Conservation (phyloP, 2,329 filamentous ascomycete species). For the Aspergillus transmontanensis region DNA sequence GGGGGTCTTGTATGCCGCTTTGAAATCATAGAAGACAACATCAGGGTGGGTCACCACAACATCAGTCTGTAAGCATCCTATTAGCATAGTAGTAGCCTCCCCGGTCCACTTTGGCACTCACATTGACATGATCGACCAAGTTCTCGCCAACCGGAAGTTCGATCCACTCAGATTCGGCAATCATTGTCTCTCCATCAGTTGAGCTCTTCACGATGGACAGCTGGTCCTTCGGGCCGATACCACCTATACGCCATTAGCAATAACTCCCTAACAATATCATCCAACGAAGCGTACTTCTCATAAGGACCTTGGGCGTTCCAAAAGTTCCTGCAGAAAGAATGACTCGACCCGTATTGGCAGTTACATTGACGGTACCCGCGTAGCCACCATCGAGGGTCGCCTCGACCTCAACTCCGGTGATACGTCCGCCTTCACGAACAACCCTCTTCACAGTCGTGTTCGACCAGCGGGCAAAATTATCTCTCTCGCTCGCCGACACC, state of each 20-base stretch:
- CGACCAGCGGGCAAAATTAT: slow-evolving; percentile 11
- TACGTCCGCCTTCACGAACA: background rate
- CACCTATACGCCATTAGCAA: slow-evolving; percentile 5
- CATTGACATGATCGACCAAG: slow-evolving; percentile 11
- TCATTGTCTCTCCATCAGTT: slow-evolving; percentile 8
- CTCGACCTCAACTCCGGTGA: slow-evolving; percentile 15
- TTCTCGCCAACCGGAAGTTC: slow-evolving; percentile 12
- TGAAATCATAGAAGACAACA: slow-evolving; percentile 14
- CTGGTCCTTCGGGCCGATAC: slow-evolving; percentile 13
- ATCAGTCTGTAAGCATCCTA: slow-evolving; percentile 9
- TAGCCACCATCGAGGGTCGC: slow-evolving; percentile 13
- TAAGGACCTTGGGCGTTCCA: slow-evolving; percentile 8
- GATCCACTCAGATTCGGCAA: slow-evolving; percentile 12
- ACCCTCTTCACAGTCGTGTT: slow-evolving; percentile 14
- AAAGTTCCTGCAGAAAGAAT: slow-evolving; percentile 12
- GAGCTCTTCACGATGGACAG: slow-evolving; percentile 13
- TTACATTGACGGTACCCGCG: slow-evolving; percentile 11
- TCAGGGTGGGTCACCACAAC: slow-evolving; percentile 16
- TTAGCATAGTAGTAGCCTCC: background rate
- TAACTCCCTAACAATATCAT: background rate
- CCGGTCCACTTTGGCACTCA: background rate
- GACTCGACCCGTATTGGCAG: slow-evolving; percentile 5
- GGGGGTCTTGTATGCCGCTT: slow-evolving; percentile 14
- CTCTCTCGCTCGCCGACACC: slow-evolving; percentile 7
- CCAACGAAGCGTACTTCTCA: slow-evolving; percentile 10